Evolutionary conservation across 2,329 filamentous ascomycete genomes (phyloP).

Genomic region (Phialophora verrucosa): DNA sequence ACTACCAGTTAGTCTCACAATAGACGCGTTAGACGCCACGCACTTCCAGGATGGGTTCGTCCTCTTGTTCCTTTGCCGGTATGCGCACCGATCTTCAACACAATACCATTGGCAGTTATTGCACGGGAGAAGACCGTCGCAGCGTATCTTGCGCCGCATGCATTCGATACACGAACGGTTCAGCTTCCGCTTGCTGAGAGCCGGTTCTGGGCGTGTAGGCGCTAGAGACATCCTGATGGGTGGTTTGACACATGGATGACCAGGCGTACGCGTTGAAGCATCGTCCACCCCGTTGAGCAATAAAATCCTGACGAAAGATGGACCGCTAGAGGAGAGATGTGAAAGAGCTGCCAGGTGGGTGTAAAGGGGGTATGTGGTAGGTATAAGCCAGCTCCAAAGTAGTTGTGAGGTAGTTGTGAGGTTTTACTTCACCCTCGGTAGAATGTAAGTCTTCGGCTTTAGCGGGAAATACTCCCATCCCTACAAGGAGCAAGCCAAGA

Average conservation of each 20-base stretch:
- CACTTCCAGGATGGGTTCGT: constrained; percentile 22
- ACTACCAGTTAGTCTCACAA: constrained; percentile 5
- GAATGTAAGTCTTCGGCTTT: neutral
- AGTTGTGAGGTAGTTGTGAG: neutral
- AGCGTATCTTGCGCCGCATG: constrained; percentile 19
- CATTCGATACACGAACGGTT: constrained; percentile 23
- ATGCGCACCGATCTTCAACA: constrained; percentile 13
- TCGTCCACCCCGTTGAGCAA: neutral
- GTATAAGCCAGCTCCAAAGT: neutral
- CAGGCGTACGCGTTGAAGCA: neutral
- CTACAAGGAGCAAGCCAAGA: neutral
- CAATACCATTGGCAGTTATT: constrained; percentile 14
- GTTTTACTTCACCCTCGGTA: neutral
- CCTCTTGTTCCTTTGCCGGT: constrained; percentile 12
- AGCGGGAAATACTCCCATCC: too few relatives aligned
- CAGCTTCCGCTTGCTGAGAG: neutral
- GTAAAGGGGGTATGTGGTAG: neutral
- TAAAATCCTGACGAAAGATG: too few relatives aligned
- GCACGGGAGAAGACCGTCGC: constrained; percentile 18
- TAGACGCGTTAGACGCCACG: neutral
- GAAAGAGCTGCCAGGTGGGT: too few relatives aligned
- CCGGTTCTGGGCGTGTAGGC: neutral
- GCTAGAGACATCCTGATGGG: neutral
- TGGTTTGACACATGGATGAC: neutral
- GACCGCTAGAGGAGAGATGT: too few relatives aligned